These are phyloP conservation scores for Gynandropsis gynandra DNA, from an alignment of 345 rosid species.

Conservation along the genomic window DNA sequence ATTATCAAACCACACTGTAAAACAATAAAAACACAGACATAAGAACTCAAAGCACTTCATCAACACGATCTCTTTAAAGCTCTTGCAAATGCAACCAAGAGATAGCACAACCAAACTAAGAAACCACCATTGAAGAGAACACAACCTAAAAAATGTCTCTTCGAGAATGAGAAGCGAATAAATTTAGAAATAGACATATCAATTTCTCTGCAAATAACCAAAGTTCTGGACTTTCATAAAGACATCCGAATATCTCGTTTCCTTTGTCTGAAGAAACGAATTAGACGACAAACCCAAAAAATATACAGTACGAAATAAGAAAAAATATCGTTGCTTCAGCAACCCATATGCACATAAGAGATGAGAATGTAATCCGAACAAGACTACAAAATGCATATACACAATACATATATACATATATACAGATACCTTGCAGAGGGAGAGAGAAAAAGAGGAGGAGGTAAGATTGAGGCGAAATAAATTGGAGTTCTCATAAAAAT, in stretches of 20 bases:
- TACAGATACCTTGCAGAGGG: slow-evolving; percentile 32
- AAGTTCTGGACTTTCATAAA: no score
- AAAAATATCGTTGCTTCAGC: background rate
- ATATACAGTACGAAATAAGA: background rate
- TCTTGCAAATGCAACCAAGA: no score
- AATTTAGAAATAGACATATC: no score
- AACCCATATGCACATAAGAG: background rate
- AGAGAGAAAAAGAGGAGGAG: slow-evolving; percentile 24
- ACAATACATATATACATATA: background rate
- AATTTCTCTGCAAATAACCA: no score
- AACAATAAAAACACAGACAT: background rate
- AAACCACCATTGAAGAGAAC: no score
- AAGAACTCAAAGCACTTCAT: background rate
- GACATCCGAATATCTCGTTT: background rate
- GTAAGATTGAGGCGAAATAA: slow-evolving; percentile 35
- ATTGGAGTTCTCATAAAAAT: no score
- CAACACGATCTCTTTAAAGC: no score
- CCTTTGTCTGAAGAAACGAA: background rate
- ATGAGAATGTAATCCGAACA: background rate
- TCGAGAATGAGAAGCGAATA: no score
- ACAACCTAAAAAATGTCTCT: no score
- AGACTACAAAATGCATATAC: no score
- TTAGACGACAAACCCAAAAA: background rate
- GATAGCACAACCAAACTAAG: no score
- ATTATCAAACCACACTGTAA: slow-evolving; percentile 36